Base-by-base conservation (phyloP, 225 moss, liverwort and hornwort species). In the Straminergon stramineum region DNA sequence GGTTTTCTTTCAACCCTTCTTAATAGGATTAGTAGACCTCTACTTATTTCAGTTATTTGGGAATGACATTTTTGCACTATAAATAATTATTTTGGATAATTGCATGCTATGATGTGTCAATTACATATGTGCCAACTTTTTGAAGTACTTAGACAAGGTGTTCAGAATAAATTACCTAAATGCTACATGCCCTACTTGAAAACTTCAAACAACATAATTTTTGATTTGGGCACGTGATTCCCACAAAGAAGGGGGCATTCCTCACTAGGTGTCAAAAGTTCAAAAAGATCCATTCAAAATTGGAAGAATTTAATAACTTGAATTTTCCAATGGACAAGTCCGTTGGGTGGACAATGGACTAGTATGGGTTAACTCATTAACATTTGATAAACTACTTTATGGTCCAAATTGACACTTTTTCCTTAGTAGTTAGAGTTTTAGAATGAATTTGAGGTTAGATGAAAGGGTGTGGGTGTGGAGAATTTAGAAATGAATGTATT, bases 301-400 rank as follows among this genome's bases (percentile, higher is more conserved):
- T n/a, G 0, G n/a, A 11, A n/a, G 12, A 68, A n/a, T n/a, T 13
- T 21, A 37, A 66, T 68, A 12, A 22, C 6, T 2, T 22, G 0
- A 21, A 68, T n/a, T 17, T 35, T 13, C 7, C 22, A 21, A 21
- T n/a, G 48, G 48, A 48, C 48, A 48, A 6, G 21, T 68, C 22
- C 21, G 2, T 37, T 12, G n/a, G 12, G 20, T 0, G 2, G 6
- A 20, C 11, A 21, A 20, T 0, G 11, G 0, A 11, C 11, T 66
- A 10, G 3, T 35, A 10, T 0, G 1, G 6, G 10, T 10, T 48
- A 48, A 48, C 48, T 9, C 48, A 48, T 48, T 9, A 48, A 48
- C 9, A 10, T 48, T 48, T 7, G 48, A 10, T 48, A 9, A 7
- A 48, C 48, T 10, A 48, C 48, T 48, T 48, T 48, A 9, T 48